These are phyloP conservation scores for Populus nigra DNA, from an alignment of 345 rosid genomes.

Conservation along the genomic window DNA sequence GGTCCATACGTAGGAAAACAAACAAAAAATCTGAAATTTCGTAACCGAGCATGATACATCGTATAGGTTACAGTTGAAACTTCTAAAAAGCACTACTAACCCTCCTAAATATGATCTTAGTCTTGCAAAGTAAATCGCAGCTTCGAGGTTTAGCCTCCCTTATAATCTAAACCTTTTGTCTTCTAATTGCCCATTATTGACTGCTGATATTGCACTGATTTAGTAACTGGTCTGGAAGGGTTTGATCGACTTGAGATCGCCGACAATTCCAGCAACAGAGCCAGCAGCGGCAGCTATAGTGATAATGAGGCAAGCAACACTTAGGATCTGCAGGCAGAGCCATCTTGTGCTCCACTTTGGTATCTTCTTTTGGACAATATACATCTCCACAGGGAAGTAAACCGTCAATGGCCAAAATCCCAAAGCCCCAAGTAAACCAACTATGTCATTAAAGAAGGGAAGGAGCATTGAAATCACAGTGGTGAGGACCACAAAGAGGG, in stretches of 20 bases:
- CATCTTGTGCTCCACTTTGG: constrained; percentile 77
- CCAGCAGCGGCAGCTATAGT: constrained; percentile 76
- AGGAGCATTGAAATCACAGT: constrained; percentile 79
- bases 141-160: too few species aligned
- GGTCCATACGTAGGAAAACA: too few species aligned
- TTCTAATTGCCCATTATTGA: background rate
- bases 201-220: background rate
- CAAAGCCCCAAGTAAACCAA: constrained; percentile 79
- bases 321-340: constrained; percentile 67
- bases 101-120: too few species aligned
- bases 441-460: constrained; percentile 82
- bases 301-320: constrained; percentile 68
- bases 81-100: too few species aligned
- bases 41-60: too few species aligned
- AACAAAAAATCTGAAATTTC: too few species aligned
- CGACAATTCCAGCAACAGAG: constrained; percentile 65
- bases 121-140: too few species aligned
- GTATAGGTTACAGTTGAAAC: too few species aligned
- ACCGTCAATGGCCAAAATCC: constrained; percentile 96
- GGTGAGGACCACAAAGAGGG: constrained; percentile 62
- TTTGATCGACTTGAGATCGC: constrained; percentile 60
- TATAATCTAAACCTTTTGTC: too few species aligned
- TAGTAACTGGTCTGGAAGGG: constrained; percentile 56
- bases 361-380: constrained; percentile 60
- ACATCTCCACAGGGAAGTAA: constrained; percentile 92